Evolutionary conservation across 805 yeast genomes (phyloP), one percentile per base, ranked within the genome.

Genomic region (Maudiozyma turicensis): DNA sequence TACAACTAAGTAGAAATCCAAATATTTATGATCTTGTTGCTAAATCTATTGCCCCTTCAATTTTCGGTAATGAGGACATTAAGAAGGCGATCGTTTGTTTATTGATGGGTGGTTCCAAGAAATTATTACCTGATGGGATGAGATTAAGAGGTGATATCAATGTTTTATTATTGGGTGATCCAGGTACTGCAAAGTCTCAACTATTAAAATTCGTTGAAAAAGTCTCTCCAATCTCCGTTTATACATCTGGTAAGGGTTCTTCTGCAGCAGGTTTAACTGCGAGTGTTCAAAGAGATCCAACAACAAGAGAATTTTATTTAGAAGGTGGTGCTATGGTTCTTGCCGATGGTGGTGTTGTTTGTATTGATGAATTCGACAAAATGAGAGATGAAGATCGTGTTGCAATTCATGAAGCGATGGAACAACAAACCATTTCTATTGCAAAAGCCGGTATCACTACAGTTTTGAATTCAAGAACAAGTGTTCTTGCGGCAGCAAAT

Each of bases 241-340:
- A 91, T 67, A 91, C 99, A 0, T 89, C 98, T 0, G 99, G 99
- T 72, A 93, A 93, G 64, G 99, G 99, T 61, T 91, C 99, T 0
- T 91, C 98, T 9, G 99, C 99, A 2, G 99, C 98, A 2, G 99
- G 99, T 81, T 77, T 93, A 68, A 93, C 99, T 1, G 99, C 99
- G 0, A 84, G 95, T 14, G 98, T 93, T 15, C 99, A 91, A 70
- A 77, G 96, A 65, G 98, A 93, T 65, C 75, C 87, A 1, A 72
- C 74, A 28, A 86, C 96, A 0, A 73, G 96, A 54, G 99, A 93
- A 58, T 93, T 91, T 66, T 91, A 86, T 65, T 72, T 93, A 48
- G 99, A 93, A 76, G 99, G 99, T 52, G 99, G 99, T 69, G 99
- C 99, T 8, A 90, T 93, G 97, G 99, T 93, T n/a, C 73, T 93